Base-by-base conservation (phyloP, 345 rosid genomes). In the Gossypium anomalum region DNA sequence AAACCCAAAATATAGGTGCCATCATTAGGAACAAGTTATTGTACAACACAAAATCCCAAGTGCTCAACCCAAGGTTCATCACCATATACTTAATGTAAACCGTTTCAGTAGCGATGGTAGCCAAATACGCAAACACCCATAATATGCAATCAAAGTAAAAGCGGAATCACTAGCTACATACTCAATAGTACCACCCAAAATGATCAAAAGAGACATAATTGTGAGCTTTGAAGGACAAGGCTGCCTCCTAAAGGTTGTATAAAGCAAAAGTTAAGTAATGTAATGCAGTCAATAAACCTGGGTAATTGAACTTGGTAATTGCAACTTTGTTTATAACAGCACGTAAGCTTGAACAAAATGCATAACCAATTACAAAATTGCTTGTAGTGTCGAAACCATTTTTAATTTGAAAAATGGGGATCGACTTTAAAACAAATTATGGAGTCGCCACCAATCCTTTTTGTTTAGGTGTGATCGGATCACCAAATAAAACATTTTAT, bases 271-370 rank as follows among this genome's bases (percentile, higher is more conserved):
- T 87, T 1, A 89, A 77, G 88, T 92, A 91, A 82, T 94, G 96
- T 25, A 94, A 85, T 14, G 97, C 95, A 22, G 98, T 94, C 79
- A 94, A 84, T n/a, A 92, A 90, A 44, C 95, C 98, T 0, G 96
- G 98, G 81, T 79, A 94, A 82, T 86, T 89, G 79, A 94, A 94
- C 63, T 80, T 86, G 80, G 98, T 94, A 72, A 94, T 92, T 27
- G 98, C 98, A 64, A 83, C 84, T 82, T 94, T 92, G 88, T 94
- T 94, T 77, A 94, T 94, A 69, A 94, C 41, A 34, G 41, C 41
- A 5, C 41, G 1, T 34, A 4, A 34, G 41, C 41, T 34, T 34
- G 41, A 34, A 34, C 41, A 4, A 34, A 34, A 34, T 34, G 41
- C 41, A 4, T 34, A 34, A 34, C 7, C 41, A 34, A 34, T 34